These are phyloP conservation scores for Aspergillus fischeri DNA, from an alignment of 2,329 filamentous ascomycete genomes.

Conservation along the genomic window DNA sequence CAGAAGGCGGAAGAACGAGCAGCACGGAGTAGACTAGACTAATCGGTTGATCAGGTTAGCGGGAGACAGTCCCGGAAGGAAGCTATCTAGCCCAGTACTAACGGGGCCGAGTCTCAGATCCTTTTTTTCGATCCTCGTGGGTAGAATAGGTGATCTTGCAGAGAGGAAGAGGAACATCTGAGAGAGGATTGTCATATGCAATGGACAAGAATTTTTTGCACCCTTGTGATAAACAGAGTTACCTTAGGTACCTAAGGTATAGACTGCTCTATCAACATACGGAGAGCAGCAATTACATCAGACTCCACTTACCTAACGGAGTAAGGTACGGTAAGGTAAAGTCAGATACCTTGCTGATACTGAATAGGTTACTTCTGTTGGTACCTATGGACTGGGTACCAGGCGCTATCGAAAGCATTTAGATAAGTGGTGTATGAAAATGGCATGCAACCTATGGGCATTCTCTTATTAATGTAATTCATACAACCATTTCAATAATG, in stretches of 20 bases:
- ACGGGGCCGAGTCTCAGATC: neutral
- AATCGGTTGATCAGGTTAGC: constrained; percentile 1
- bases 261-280: too few species aligned
- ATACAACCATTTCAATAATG: neutral
- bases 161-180: neutral
- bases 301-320: too few species aligned
- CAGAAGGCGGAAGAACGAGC: constrained; percentile 5
- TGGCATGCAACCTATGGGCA: too few species aligned
- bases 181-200: neutral
- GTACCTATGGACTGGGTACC: neutral
- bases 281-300: neutral
- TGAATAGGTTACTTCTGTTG: too few species aligned
- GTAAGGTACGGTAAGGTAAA: neutral
- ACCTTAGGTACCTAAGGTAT: neutral
- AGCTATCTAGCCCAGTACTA: neutral
- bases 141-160: neutral
- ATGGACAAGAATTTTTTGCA: neutral
- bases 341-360: neutral
- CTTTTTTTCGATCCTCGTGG: neutral
- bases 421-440: neutral
- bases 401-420: neutral
- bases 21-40: constrained; percentile 3
- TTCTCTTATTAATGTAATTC: neutral
- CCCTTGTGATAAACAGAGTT: neutral
- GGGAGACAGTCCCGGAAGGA: neutral